These are phyloP conservation scores for Vitis hybrid DNA, from an alignment of 177 flowering plant genomes.

Conservation along the genomic window DNA sequence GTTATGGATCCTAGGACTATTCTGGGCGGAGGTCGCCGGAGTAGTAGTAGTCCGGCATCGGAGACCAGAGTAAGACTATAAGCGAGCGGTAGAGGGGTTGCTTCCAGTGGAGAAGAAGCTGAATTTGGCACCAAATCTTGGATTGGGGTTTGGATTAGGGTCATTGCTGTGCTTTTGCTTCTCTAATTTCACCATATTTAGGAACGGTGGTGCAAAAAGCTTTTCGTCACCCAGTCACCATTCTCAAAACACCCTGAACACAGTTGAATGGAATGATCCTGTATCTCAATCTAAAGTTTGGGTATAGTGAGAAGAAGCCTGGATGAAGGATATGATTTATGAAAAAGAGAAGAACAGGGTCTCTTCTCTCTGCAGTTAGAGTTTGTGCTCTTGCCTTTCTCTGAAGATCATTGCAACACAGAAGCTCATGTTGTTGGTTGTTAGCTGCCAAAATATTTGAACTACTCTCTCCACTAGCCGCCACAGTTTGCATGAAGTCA, in stretches of 20 bases:
- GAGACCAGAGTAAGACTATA: slow-evolving; percentile 42
- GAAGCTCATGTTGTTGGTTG: no score
- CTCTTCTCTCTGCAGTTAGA: no score
- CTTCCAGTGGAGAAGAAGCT: slow-evolving; percentile 42
- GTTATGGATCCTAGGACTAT: slow-evolving; percentile 46
- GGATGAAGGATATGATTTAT: no score
- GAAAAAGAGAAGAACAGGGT: no score
- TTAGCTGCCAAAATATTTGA: no score
- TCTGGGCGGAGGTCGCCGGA: slow-evolving; percentile 17
- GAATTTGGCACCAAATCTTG: slow-evolving; percentile 45
- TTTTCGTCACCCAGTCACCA: slow-evolving; percentile 64
- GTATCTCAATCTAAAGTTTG: neutral
- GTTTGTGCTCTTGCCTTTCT: no score
- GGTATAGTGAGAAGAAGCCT: neutral
- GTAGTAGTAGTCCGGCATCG: slow-evolving; percentile 39
- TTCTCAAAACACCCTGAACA: slow-evolving; percentile 5
- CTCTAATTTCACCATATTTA: slow-evolving; percentile 23
- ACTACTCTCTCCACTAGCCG: no score
- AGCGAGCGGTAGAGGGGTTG: slow-evolving; percentile 65
- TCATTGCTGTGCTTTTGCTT: slow-evolving; percentile 12
- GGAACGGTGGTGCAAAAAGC: slow-evolving; percentile 62
- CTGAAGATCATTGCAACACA: no score
- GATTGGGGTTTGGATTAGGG: slow-evolving; percentile 23
- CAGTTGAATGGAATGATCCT: neutral
- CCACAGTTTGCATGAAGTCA: no score